Evolutionary conservation across 2,329 filamentous ascomycete genomes (phyloP), one percentile per base, ranked within the genome.

Genomic region (Paradendryphiella salina): DNA sequence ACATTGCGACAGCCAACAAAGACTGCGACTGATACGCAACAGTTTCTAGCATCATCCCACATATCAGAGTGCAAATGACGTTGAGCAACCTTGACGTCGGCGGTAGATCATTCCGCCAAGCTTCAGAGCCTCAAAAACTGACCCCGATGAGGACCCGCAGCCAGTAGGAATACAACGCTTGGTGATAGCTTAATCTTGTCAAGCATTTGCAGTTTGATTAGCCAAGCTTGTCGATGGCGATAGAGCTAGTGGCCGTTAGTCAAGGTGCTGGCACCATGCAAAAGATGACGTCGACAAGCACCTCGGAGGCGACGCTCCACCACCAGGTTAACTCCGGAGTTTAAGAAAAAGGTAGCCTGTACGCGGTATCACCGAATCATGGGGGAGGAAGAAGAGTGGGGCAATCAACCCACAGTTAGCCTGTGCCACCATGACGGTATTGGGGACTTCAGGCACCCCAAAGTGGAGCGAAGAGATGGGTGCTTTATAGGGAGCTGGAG

Each of bases 201-300:
- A 49, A 52, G 50, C 45, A 42, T 49, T 51, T n/a, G n/a, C n/a
- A n/a, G n/a, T n/a, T n/a, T 26, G 31, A 33, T 47, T 47, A 14
- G 26, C 37, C 37, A n/a, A 36, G 36, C 20, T 37, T 17, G 15
- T 35, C 26, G 7, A 39, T 17, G 21, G 26, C 45, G 28, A 38
- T 43, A 21, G 26, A 21, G 17, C 34, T 49, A 38, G 45, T 20
- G 17, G 28, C 50, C 41, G 11, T 37, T 26, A 23, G 11, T 32
- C 17, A 23, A 7, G 29, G 15, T 38, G 13, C 20, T 28, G 29
- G 23, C 23, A 26, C 13, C 48, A 41, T 40, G 41, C 31, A 32
- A 31, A 43, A 15, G 33, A 49, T 52, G 50, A 52, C 50, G 50
- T 52, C 45, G 39, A 14, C 5, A n/a, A 33, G 23, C 21, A 28